phyloP scores from a whole-genome alignment of 495 filamentous ascomycete genomes.

The Podospora conica region DNA sequence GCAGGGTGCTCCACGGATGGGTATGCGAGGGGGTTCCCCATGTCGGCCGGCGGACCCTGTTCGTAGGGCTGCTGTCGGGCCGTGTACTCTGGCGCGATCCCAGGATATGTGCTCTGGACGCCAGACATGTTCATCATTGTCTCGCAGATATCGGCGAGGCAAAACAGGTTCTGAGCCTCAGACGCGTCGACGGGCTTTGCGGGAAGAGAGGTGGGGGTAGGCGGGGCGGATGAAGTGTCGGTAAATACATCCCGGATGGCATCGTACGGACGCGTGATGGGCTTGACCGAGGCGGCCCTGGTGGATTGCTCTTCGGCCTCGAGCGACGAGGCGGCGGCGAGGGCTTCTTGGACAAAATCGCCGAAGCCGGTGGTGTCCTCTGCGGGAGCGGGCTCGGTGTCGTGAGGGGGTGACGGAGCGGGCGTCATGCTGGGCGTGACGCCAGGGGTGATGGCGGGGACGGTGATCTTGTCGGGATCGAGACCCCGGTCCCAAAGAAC shows the following conservation, averaged over 20 bases:
- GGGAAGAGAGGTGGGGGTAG: constrained; percentile 19
- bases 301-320: constrained; percentile 22
- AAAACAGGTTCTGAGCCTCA: not conserved
- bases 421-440: not conserved
- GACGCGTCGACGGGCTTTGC: constrained; percentile 29
- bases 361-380: constrained; percentile 12
- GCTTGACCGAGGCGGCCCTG: constrained; percentile 14
- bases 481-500: constrained; percentile 19
- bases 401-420: not conserved
- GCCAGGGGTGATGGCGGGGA: no score
- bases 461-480: constrained; percentile 21
- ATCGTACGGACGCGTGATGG: constrained; percentile 40
- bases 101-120: not conserved
- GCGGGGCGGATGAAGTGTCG: constrained; percentile 20
- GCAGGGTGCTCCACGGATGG: constrained; percentile 3
- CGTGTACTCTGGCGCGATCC: not conserved
- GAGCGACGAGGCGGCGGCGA: constrained; percentile 18
- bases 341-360: constrained; percentile 18
- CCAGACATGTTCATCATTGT: not conserved
- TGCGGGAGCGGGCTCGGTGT: not conserved
- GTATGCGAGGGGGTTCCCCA: not conserved
- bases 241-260: constrained; percentile 44
- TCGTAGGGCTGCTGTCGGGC: constrained; percentile 1
- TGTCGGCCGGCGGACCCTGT: constrained; percentile 4
- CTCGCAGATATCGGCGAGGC: not conserved